A percentile compares a stretch with the other conserved stretches of the same genome.
Conservation (phyloP, 805 yeast species). For the Blastobotrys parvus region DNA sequence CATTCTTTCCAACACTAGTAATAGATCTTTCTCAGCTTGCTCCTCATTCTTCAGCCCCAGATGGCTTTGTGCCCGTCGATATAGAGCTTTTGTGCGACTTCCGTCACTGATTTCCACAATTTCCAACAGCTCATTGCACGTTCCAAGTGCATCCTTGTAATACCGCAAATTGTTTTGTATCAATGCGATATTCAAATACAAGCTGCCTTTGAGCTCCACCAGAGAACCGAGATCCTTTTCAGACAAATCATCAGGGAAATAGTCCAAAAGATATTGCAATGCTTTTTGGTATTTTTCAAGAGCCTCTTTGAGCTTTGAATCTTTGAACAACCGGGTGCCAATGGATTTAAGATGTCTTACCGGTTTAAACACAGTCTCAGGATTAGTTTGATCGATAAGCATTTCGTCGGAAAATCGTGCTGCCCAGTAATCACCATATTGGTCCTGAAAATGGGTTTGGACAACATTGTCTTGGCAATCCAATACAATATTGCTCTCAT, state of each 20-base stretch:
- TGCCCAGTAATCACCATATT: conserved; percentile 78
- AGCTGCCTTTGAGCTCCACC: conserved; percentile 44
- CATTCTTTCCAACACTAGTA: conserved; percentile 51
- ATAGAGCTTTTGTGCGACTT: conserved; percentile 74
- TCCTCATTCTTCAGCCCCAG: conserved; percentile 57
- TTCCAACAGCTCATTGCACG: conserved; percentile 59
- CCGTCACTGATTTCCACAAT: conserved; percentile 52
- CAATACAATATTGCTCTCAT: too few species aligned
- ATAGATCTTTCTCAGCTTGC: conserved; percentile 57
- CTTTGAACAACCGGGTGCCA: conserved; percentile 72
- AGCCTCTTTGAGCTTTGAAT: conserved; percentile 49
- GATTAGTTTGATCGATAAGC: conserved; percentile 41
- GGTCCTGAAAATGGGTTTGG: conserved; percentile 28
- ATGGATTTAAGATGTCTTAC: conserved; percentile 58
- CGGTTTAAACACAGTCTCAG: conserved; percentile 60
- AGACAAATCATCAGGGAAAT: conserved; percentile 60
- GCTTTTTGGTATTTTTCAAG: conserved; percentile 66
- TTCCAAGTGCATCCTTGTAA: conserved; percentile 45
- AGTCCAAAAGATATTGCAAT: conserved; percentile 57
- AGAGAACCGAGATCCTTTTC: conserved; percentile 40
- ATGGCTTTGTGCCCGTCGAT: conserved; percentile 77
- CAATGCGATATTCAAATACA: conserved; percentile 64
- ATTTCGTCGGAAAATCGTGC: conserved; percentile 67
- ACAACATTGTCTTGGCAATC: too few species aligned
- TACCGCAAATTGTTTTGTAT: conserved; percentile 59